phyloP scores from a whole-genome alignment of 768 basidiomycete genomes.

The Pleurotus djamor region DNA sequence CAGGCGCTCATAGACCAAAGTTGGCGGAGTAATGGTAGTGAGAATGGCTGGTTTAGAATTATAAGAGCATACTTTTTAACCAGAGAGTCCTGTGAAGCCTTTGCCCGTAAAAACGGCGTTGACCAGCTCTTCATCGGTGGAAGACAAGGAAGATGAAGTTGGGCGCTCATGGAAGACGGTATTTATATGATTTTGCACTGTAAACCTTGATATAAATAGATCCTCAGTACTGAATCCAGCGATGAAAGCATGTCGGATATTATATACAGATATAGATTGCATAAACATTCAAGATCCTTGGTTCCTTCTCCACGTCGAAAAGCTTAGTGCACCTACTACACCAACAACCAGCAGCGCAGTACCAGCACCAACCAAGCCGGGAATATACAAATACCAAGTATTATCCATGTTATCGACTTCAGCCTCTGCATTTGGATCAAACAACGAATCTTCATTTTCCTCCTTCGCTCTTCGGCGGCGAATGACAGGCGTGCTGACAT shows the following conservation, averaged over 20 bases:
- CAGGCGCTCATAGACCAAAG: slow-evolving; percentile 55
- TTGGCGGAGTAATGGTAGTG: slow-evolving; percentile 51
- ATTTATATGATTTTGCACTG: too few relatives aligned
- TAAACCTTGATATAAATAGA: too few relatives aligned
- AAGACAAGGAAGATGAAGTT: slow-evolving; percentile 7
- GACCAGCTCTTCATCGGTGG: slow-evolving; percentile 1
- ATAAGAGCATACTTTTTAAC: slow-evolving; percentile 55
- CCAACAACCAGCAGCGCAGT: slow-evolving; percentile 79
- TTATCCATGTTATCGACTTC: slow-evolving; percentile 61
- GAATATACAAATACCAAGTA: slow-evolving; percentile 80
- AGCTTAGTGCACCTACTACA: slow-evolving; percentile 74
- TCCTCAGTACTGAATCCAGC: too few relatives aligned
- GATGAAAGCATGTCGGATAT: too few relatives aligned
- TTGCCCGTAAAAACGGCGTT: not conserved
- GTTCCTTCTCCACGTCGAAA: slow-evolving; percentile 66
- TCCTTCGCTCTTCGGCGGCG: slow-evolving; percentile 58
- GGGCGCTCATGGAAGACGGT: too few relatives aligned
- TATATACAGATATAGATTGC: not conserved
- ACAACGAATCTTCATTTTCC: slow-evolving; percentile 35
- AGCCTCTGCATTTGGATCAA: slow-evolving; percentile 34
- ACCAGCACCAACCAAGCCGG: slow-evolving; percentile 80
- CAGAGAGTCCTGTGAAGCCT: not conserved
- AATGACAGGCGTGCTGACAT: slow-evolving; percentile 33
- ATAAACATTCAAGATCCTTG: slow-evolving; percentile 45
- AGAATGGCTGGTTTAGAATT: slow-evolving; percentile 90